Conservation (phyloP, 441 rosid species). For the Manihot esculenta region DNA sequence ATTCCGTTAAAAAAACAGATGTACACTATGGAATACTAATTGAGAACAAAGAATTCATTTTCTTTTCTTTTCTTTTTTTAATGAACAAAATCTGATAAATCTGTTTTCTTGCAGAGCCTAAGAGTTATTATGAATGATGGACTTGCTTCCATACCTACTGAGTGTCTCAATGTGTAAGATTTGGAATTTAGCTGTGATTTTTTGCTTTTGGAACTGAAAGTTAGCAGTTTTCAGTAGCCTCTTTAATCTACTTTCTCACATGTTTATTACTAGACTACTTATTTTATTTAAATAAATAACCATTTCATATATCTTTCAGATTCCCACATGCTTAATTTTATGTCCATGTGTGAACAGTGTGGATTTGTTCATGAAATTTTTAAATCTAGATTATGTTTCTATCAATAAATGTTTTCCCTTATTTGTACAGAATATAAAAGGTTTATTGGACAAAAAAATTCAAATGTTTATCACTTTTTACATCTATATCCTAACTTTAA, state of each 20-base stretch:
- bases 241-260: background rate
- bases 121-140: conserved; percentile 95
- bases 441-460: too few species aligned
- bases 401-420: background rate
- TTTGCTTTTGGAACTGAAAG: conserved; percentile 1
- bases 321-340: background rate
- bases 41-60: conserved; percentile 1
- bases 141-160: conserved; percentile 79
- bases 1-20: background rate
- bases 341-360: background rate
- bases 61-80: background rate
- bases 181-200: conserved; percentile 12
- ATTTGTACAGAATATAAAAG: too few species aligned
- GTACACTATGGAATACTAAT: background rate
- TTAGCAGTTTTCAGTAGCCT: conserved; percentile 4
- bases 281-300: background rate
- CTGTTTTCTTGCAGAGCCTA: conserved; percentile 60
- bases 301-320: background rate
- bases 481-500: too few species aligned
- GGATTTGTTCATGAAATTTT: conserved; percentile 3
- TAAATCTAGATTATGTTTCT: background rate
- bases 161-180: conserved; percentile 87
- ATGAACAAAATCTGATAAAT: conserved; percentile 24
- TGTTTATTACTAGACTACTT: background rate
- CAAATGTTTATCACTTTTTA: too few species aligned